Evolutionary conservation across 2,329 filamentous ascomycete species (phyloP), one percentile per base, ranked within the genome.

Genomic region (Aspergillus ochraceoroseus): DNA sequence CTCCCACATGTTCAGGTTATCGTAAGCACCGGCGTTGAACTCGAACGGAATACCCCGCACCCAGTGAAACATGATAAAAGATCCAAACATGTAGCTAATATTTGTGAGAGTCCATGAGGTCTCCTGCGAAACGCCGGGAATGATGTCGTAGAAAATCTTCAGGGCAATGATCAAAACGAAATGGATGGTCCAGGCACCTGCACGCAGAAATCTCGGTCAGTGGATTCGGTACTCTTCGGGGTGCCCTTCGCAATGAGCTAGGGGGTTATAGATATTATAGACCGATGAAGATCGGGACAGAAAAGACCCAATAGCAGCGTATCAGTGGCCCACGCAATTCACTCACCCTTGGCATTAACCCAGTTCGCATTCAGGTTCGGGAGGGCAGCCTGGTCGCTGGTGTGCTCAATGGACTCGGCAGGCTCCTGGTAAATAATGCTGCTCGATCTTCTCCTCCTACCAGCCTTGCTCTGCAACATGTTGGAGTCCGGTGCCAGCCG

Each of bases 1-100:
- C 73, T 98, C 92, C 92, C 92, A 98, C 92, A 98, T 96, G 72
- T 96, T 98, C 61, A 98, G 77, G 67, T 98, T 96, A 75, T 98
- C 92, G 68, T 96, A 98, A 55, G 92, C 92, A 44, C 92, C 92
- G 41, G 87, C 84, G 64, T 98, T 98, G 77, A 98, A 98, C 67
- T 98, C 92, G 63, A 98, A 98, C 4, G 92, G 92, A 32, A 96
- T 87, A 55, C 92, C 92, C 62, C 90, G 87, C 55, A 98, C 92
- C 75, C 87, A 95, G 70, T 98, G 92, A 70, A 98, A 98, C 92
- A 98, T 98, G 67, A 98, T 80, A 68, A 96, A 98, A 28, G 90
- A 95, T 59, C 88, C 89, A 60, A 92, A 85, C 89, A 96, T 96
- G 76, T 98, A 98, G 36, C 88, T 88, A 67, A 96, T 94, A 70